Evolutionary conservation across 371 early-diverging fungal genomes (phyloP).

Genomic region (Syncephalastrum monosporum): DNA sequence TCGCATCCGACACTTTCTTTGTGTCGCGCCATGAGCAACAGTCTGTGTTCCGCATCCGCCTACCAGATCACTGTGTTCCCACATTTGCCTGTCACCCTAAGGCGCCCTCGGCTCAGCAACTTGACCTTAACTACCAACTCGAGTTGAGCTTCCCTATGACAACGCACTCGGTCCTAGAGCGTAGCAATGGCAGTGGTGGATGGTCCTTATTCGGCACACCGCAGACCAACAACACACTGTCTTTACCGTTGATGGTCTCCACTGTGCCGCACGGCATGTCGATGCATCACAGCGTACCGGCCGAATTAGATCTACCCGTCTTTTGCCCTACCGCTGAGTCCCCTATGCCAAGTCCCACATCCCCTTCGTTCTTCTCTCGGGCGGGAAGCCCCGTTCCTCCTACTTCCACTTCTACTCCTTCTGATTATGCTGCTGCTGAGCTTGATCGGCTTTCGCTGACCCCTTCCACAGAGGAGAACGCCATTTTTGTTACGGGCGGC

Average conservation of each 20-base stretch:
- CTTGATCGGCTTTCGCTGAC: constrained; percentile 10
- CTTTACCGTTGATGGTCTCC: constrained; percentile 17
- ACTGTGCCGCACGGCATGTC: constrained; percentile 17
- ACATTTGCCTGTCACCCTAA: no score
- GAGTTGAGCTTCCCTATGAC: no score
- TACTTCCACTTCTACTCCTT: constrained; percentile 5
- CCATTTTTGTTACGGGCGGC: constrained; percentile 7
- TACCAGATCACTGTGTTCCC: constrained; percentile 25
- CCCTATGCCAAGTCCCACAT: constrained; percentile 31
- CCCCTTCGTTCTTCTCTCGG: constrained; percentile 21
- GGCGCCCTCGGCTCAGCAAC: constrained; percentile 28
- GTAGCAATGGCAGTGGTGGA: neutral
- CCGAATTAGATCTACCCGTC: constrained; percentile 14
- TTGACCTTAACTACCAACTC: constrained; percentile 14
- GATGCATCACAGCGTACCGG: constrained; percentile 7
- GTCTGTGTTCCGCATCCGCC: constrained; percentile 29
- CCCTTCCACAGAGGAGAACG: constrained; percentile 4
- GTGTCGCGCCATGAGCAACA: constrained; percentile 19
- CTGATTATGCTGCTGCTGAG: constrained; percentile 1
- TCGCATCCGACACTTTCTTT: no score
- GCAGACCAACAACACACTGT: constrained; percentile 9
- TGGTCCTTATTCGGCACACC: constrained; percentile 5
- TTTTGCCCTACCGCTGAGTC: constrained; percentile 38
- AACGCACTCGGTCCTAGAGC: no score
- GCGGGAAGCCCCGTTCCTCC: constrained; percentile 32